Percentiles rank a stretch among this genome's conserved stretches.
Conservation (phyloP, 1,284 basidiomycete genomes). For the Puccinia coronata region DNA sequence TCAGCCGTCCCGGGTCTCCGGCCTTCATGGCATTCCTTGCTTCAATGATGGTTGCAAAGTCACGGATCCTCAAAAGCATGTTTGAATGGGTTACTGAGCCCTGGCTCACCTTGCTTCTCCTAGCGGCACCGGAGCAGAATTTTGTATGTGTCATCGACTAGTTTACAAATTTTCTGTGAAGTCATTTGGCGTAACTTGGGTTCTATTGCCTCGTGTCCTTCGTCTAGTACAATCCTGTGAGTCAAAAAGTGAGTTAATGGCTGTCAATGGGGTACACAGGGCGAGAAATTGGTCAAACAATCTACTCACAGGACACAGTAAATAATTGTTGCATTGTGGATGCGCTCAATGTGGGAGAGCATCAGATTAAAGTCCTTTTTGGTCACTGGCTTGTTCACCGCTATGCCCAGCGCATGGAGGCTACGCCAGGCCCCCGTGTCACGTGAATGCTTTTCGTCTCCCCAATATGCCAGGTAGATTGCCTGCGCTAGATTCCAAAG, state of each 20-base stretch:
- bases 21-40: background rate
- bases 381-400: background rate
- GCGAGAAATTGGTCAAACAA: no score
- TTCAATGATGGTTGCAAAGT: slow-evolving; percentile 18
- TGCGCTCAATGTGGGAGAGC: background rate
- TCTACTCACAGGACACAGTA: background rate
- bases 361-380: background rate
- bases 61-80: background rate
- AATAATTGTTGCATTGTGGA: background rate
- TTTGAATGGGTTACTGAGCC: background rate
- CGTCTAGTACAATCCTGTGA: background rate
- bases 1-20: slow-evolving; percentile 2
- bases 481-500: no score
- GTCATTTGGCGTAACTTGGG: background rate
- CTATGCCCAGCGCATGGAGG: background rate
- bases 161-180: background rate
- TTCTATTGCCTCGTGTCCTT: background rate
- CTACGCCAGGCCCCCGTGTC: background rate
- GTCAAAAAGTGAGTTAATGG: no score
- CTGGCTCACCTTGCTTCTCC: background rate
- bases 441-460: background rate
- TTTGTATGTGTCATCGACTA: background rate
- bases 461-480: background rate
- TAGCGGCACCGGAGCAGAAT: background rate
- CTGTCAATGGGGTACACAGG: background rate